Base-by-base conservation (phyloP, 2,329 filamentous ascomycete species). In the Verticillium albo-atrum region DNA sequence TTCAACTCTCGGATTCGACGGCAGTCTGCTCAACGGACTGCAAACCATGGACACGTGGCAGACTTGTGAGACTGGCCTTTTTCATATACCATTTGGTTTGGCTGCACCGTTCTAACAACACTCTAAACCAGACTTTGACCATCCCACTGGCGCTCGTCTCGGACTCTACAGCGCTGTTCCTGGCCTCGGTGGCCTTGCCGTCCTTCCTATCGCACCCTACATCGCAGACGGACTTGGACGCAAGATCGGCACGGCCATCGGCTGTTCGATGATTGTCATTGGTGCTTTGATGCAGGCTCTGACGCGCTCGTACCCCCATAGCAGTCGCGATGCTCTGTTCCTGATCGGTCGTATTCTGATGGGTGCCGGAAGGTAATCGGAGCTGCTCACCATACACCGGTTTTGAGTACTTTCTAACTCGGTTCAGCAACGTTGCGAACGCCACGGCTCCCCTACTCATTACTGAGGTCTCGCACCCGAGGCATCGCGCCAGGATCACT, bases 111-210 rank as follows among this genome's bases (percentile, higher is more conserved):
- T 75, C 65, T 77, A 79, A 64, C 63, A 74, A 1, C 68, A 69
- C 26, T 82, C 78, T 78, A 72, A 78, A 66, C 66, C 68, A 25
- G 79, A 77, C 68, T 85, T 85, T 64, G 71, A 74, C 30, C 55
- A 81, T 58, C 82, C 75, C 1, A 50, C 77, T 67, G 69, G 79
- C 63, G 67, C 72, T 61, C 64, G 70, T 68, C 71, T 79, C 7
- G 85, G 85, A 56, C 76, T 87, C 30, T 75, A 87, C 3, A 79
- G 79, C 9, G 82, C 84, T 7, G 79, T 83, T 62, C 87, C 87
- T 70, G 83, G 83, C 64, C 79, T 87, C 42, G 84, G 84, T 54
- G 82, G 81, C 60, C 77, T 87, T 60, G 72, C 75, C 50, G 81
- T 81, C 26, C 81, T 87, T 47, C 83, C 82, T 2, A 72, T 87